Evolutionary conservation across 108 stramenopile genomes (phyloP).

Genomic region (Skeletonema potamos): DNA sequence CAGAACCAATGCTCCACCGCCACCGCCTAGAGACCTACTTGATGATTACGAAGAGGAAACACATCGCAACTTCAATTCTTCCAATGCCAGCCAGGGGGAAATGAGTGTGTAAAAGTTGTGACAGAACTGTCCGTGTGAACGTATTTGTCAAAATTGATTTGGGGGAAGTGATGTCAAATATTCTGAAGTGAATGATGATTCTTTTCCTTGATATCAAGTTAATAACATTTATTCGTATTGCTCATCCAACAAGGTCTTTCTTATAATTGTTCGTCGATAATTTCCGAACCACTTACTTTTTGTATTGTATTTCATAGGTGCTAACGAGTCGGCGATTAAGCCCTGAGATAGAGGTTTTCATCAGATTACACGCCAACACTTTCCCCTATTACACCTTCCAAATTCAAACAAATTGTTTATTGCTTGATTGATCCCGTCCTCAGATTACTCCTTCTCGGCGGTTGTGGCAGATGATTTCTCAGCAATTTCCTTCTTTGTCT

Average conservation of each 20-base stretch:
- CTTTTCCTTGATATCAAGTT: neutral
- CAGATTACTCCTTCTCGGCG: conserved; percentile 40
- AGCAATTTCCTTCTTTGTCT: conserved; percentile 60
- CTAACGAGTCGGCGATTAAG: neutral
- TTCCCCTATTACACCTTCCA: neutral
- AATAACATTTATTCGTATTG: neutral
- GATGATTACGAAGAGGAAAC: conserved; percentile 17
- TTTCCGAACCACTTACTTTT: neutral
- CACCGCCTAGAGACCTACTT: conserved; percentile 29
- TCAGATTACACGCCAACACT: neutral
- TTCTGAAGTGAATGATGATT: neutral
- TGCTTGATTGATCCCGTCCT: neutral
- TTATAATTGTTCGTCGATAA: neutral
- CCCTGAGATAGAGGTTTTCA: neutral
- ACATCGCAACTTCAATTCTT: neutral
- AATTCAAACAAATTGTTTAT: neutral
- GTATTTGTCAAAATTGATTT: neutral
- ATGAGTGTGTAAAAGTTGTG: conserved; percentile 21
- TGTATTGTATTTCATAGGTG: neutral
- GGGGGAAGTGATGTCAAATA: neutral
- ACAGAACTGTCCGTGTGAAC: neutral
- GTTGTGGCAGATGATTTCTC: conserved; percentile 30
- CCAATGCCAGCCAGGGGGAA: conserved; percentile 26
- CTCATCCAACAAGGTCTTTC: neutral
- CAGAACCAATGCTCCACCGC: neutral